A percentile compares a stretch with the other conserved stretches of the same genome.
Evolutionary conservation across 192 early-diverging fungal genomes (phyloP).

Genomic region (Backusella parvicylindrica): DNA sequence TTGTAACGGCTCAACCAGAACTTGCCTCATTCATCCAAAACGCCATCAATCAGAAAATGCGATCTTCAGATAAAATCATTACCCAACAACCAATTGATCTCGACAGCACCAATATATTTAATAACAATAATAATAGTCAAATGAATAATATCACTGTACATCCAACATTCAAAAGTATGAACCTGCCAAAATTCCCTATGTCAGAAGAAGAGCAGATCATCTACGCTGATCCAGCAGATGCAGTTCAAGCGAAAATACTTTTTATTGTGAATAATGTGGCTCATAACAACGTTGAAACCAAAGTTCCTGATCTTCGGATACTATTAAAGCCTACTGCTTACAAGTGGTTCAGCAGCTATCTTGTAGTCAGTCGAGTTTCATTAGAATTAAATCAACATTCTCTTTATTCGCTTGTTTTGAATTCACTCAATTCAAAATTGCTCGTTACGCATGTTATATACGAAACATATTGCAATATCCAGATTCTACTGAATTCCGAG

Average conservation of each 20-base stretch:
- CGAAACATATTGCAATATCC: slow-evolving; percentile 87
- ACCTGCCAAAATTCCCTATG: slow-evolving; percentile 6
- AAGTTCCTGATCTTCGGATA: slow-evolving; percentile 72
- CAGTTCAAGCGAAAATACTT: slow-evolving; percentile 87
- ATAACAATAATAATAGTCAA: neutral
- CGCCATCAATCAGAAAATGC: neutral
- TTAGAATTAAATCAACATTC: slow-evolving; percentile 96
- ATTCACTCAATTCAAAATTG: slow-evolving; percentile 61
- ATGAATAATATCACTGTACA: neutral
- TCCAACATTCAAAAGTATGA: slow-evolving; percentile 14
- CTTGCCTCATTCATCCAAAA: slow-evolving; percentile 59
- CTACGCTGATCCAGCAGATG: slow-evolving; percentile 55
- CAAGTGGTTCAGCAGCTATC: slow-evolving; percentile 93
- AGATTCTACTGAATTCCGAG: slow-evolving; percentile 87
- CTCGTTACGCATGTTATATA: slow-evolving; percentile 74
- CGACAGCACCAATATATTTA: neutral
- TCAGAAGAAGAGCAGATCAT: neutral
- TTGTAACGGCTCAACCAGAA: slow-evolving; percentile 74
- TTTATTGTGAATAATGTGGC: slow-evolving; percentile 98
- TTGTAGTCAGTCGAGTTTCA: slow-evolving; percentile 92
- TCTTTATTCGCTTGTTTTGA: slow-evolving; percentile 84
- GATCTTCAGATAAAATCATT: slow-evolving; percentile 21
- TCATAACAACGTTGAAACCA: slow-evolving; percentile 76
- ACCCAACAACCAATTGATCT: neutral
- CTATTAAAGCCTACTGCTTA: slow-evolving; percentile 57